phyloP scores from a whole-genome alignment of 208 protist species.

The Trypanosoma rangeli region DNA sequence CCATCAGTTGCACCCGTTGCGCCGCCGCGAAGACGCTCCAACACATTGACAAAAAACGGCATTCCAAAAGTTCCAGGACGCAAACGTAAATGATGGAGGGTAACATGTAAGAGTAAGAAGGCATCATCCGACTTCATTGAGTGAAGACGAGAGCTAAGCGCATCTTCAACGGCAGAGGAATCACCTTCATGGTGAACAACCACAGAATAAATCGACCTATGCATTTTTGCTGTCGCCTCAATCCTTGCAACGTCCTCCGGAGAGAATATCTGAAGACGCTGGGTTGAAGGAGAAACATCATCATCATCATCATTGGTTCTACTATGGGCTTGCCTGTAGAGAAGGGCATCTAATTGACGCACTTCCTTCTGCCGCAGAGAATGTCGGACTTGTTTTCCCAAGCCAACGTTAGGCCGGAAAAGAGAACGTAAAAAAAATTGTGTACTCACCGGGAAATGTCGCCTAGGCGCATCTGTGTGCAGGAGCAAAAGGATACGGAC shows the following conservation, averaged over 20 bases:
- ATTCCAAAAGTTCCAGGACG: constrained; percentile 16
- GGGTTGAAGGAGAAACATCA: not conserved
- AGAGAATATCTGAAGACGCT: not conserved
- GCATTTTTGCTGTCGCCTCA: constrained; percentile 13
- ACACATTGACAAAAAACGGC: constrained; percentile 28
- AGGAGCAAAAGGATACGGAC: constrained; percentile 12
- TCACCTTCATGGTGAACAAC: constrained; percentile 18
- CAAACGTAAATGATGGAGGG: constrained; percentile 21
- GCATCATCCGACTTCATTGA: constrained; percentile 10
- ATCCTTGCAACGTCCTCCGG: constrained; percentile 16
- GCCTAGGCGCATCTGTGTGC: not conserved
- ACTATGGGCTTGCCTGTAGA: constrained; percentile 4
- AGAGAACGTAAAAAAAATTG: constrained; percentile 29
- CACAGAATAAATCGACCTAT: constrained; percentile 17
- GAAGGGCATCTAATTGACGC: constrained; percentile 31
- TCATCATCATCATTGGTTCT: not conserved
- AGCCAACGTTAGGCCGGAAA: constrained; percentile 28
- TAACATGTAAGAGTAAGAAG: constrained; percentile 8
- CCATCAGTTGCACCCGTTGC: not conserved
- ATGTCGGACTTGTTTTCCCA: constrained; percentile 44
- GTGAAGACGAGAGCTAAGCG: constrained; percentile 3
- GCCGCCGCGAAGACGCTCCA: constrained; percentile 11
- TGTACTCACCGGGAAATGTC: constrained; percentile 13
- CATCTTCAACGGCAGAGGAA: constrained; percentile 3
- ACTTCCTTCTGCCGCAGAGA: constrained; percentile 35